Evolutionary conservation across 352 stramenopile genomes (phyloP), one percentile per base, ranked within the genome.

Genomic region (Phytophthora pluvialis): DNA sequence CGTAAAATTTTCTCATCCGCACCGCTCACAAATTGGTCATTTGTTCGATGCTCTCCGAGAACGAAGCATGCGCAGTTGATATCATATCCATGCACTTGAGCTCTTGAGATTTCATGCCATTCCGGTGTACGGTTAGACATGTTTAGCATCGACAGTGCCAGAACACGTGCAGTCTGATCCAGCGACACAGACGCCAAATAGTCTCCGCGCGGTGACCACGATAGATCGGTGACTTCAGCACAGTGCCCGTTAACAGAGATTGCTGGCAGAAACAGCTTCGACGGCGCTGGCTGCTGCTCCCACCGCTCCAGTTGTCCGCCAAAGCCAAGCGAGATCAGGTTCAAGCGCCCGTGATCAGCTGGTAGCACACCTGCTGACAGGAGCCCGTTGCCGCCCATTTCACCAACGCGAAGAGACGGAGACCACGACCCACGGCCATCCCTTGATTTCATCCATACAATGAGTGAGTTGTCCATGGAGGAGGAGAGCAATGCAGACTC

Each of bases 1-100:
- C 86, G 82, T n/a, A 94, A 50, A 59, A 94, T 91, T 61, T 94
- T 94, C 50, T 94, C 86, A 48, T 93, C 86, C 0, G 86, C 83
- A n/a, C 86, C 86, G 26, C 83, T 90, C 8, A 94, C 83, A 44
- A 91, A 91, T 9, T 76, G 66, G 12, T 86, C 73, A 18, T 64
- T 85, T 74, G 35, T 44, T 40, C 13, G 9, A 15, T 5, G 39
- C 2, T 36, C 10, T 18, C 51, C 52, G 9, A 61, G 36, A 4
- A 91, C 45, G 36, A 94, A 93, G 35, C 72, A 76, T 4, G 59
- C 86, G 26, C 86, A 94, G 60, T 93, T 90, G 58, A 94, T 73
- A 45, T 94, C 83, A 40, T 94, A 93, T 25, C 86, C 86, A 38
- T 94, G 86, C 7, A 94, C 86, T 74, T 93, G 86, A 1, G 81